These are phyloP conservation scores for Marasmius fiardii DNA, from an alignment of 1,284 basidiomycete genomes.

Conservation along the genomic window DNA sequence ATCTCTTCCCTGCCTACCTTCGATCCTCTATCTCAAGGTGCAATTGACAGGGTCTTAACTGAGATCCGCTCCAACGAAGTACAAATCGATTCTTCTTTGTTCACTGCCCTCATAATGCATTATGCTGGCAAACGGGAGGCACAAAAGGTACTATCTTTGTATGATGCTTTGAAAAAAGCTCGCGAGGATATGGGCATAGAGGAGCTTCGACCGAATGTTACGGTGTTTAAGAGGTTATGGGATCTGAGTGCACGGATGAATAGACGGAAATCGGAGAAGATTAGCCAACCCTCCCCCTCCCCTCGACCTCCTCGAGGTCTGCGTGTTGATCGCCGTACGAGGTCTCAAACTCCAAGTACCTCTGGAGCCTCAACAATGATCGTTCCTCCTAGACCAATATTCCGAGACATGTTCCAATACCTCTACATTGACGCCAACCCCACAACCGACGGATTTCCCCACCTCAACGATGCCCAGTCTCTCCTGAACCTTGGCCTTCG, in stretches of 20 bases:
- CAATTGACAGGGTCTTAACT: constrained; percentile 33
- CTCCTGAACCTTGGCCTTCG: neutral
- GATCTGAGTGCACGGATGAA: neutral
- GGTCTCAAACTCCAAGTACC: neutral
- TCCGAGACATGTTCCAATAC: neutral
- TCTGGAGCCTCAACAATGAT: neutral
- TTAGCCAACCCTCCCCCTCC: neutral
- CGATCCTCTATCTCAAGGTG: constrained; percentile 23
- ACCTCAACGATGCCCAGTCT: neutral
- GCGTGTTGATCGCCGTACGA: too few relatives aligned
- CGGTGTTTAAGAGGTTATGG: neutral
- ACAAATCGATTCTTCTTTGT: constrained; percentile 34
- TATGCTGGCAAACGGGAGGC: constrained; percentile 30
- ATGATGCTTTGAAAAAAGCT: constrained; percentile 27
- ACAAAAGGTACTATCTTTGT: constrained; percentile 40
- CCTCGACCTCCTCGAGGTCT: too few relatives aligned
- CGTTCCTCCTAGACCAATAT: neutral
- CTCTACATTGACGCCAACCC: neutral
- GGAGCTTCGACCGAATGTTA: neutral
- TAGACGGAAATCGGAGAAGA: neutral
- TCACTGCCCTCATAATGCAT: constrained; percentile 44
- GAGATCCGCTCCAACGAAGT: constrained; percentile 37
- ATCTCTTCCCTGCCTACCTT: constrained; percentile 33
- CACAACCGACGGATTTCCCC: neutral
- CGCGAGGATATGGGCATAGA: neutral